Percentiles rank a stretch among this genome's conserved stretches.
phyloP scores from a whole-genome alignment of 2,329 filamentous ascomycete species.

The Talaromyces sp. region DNA sequence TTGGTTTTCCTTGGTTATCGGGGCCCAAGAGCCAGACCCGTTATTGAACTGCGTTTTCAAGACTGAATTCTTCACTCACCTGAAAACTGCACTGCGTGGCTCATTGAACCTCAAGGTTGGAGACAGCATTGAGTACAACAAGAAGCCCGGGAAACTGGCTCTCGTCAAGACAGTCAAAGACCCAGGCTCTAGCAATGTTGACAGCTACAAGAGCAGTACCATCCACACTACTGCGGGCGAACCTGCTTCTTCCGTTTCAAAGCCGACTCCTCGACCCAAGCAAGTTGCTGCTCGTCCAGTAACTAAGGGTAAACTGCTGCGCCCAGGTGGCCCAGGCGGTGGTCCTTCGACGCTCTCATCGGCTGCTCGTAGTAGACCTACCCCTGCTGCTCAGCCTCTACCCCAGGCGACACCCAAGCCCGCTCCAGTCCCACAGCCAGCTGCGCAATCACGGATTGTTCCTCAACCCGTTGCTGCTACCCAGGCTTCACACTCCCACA shows the following conservation, averaged over 20 bases:
- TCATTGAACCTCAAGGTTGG: constrained; percentile 80
- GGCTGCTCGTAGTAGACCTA: constrained; percentile 34
- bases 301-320: constrained; percentile 88
- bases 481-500: constrained; percentile 51
- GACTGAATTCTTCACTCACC: constrained; percentile 94
- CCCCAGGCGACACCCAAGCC: constrained; percentile 32
- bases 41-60: constrained; percentile 92
- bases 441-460: constrained; percentile 49
- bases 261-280: constrained; percentile 83
- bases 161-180: constrained; percentile 90
- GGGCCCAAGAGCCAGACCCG: constrained; percentile 89
- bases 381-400: constrained; percentile 41
- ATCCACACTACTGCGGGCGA: constrained; percentile 87
- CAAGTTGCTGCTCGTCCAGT: constrained; percentile 86
- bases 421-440: constrained; percentile 35
- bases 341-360: constrained; percentile 71
- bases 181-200: constrained; percentile 68
- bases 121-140: constrained; percentile 90
- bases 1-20: constrained; percentile 92
- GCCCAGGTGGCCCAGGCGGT: constrained; percentile 82
- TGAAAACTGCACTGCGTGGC: constrained; percentile 77
- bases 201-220: constrained; percentile 91
- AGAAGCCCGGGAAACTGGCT: constrained; percentile 93
- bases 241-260: constrained; percentile 77
- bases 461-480: constrained; percentile 46